Base-by-base conservation (phyloP, 2,329 filamentous ascomycete genomes). In the Aspergillus fructus region DNA sequence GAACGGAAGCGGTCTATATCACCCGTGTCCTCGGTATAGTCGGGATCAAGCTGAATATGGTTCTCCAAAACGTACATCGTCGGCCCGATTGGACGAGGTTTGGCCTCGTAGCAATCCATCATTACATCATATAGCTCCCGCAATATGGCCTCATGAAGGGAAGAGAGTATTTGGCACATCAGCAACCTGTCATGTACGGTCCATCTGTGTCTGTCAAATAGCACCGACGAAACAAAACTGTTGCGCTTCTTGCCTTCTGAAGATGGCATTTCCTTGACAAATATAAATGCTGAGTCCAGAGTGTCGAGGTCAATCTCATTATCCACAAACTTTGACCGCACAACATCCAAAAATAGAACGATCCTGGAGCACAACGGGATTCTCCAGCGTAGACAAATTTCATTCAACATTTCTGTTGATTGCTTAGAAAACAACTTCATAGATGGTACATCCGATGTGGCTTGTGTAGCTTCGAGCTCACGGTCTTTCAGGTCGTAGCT, bases 91-190 rank as follows among this genome's bases (percentile, higher is more conserved):
- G 88, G 86, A 5, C 91, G 91, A 11, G 91, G 87, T 68, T 96
- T 97, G n/a, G 83, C 77, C 61, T 96, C 92, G 74, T 93, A 99
- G 65, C 91, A 93, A 64, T 89, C 87, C 78, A 93, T 88, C 73
- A 97, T 84, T n/a, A 89, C 81, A 62, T 93, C 88, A 73, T 91
- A 97, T 17, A 99, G 82, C 68, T 97, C 93, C 53, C 93, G 86
- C 47, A 97, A 79, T 24, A 97, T 78, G 9, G 88, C 85, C 66
- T 97, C 92, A 67, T 97, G 87, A 40, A 97, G 76, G 30, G 82
- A 85, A 37, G 84, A 82, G 6, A 99, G 79, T 15, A 89, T 84
- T 62, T 90, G 87, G 66, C 90, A 89, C 76, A 96, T 94, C 24
- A 84, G 76, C 13, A 83, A 79, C 67, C 84, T 84, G 72, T 93